A percentile compares a stretch with the other conserved stretches of the same genome.
Conservation (phyloP, 495 filamentous ascomycete species). For the Podospora pseudopauciseta region DNA sequence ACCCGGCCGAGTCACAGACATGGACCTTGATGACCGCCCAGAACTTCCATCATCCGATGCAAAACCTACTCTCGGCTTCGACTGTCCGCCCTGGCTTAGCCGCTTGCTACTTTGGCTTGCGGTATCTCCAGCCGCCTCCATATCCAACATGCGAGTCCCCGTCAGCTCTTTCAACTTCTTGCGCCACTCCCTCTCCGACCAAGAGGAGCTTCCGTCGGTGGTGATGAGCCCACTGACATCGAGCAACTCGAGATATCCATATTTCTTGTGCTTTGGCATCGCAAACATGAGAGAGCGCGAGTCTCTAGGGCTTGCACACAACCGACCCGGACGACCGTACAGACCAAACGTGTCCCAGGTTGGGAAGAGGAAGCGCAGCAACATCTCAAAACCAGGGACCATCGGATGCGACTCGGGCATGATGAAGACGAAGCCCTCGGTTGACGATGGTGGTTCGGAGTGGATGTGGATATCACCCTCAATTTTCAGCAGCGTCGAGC, state of each 20-base stretch:
- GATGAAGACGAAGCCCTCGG: slow-evolving; percentile 93
- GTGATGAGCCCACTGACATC: slow-evolving; percentile 79
- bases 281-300: slow-evolving; percentile 94
- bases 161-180: slow-evolving; percentile 86
- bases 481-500: slow-evolving; percentile 90
- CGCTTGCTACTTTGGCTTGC: slow-evolving; percentile 60
- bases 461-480: slow-evolving; percentile 89
- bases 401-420: slow-evolving; percentile 94
- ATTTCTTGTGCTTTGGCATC: slow-evolving; percentile 82
- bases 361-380: slow-evolving; percentile 92
- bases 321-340: slow-evolving; percentile 83
- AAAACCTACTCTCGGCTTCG: slow-evolving; percentile 55
- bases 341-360: slow-evolving; percentile 89
- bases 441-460: slow-evolving; percentile 62
- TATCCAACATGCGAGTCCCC: slow-evolving; percentile 63
- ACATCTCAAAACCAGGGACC: slow-evolving; percentile 91
- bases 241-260: slow-evolving; percentile 85
- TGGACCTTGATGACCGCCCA: slow-evolving; percentile 53
- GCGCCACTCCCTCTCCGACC: slow-evolving; percentile 89
- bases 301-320: slow-evolving; percentile 84
- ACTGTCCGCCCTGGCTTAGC: slow-evolving; percentile 56
- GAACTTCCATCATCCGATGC: slow-evolving; percentile 55
- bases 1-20: slow-evolving; percentile 44
- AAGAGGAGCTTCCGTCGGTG: slow-evolving; percentile 69
- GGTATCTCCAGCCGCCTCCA: slow-evolving; percentile 59